Conservation (phyloP, 768 basidiomycete species). For the Termitomyces heimii region DNA sequence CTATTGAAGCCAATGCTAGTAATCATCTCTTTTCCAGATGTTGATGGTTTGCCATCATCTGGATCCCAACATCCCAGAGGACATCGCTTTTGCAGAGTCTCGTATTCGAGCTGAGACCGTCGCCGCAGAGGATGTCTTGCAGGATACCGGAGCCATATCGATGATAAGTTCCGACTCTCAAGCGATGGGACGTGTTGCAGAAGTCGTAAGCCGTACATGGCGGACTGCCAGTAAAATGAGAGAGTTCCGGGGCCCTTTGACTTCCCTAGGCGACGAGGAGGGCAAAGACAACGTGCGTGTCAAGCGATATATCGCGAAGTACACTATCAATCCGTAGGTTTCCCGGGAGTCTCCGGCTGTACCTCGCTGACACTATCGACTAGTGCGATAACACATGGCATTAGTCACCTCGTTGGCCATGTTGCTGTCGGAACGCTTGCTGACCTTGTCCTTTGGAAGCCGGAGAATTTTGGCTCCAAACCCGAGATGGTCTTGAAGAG, state of each 20-base stretch:
- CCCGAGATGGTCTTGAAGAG: conserved; percentile 95
- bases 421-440: conserved; percentile 79
- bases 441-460: conserved; percentile 94
- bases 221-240: conserved; percentile 95
- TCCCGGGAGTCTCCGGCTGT: background rate
- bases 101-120: conserved; percentile 96
- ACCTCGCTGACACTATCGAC: background rate
- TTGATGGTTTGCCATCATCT: conserved; percentile 99
- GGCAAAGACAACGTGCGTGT: conserved; percentile 83
- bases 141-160: conserved; percentile 89
- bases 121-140: conserved; percentile 94
- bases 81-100: conserved; percentile 93
- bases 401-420: conserved; percentile 82
- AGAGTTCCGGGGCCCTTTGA: conserved; percentile 69
- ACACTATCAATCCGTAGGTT: conserved; percentile 94
- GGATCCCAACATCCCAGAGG: conserved; percentile 86
- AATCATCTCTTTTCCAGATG: conserved; percentile 56
- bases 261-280: conserved; percentile 59
- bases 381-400: conserved; percentile 92
- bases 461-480: conserved; percentile 86
- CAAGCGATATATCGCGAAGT: conserved; percentile 93
- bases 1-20: background rate
- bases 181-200: conserved; percentile 97
- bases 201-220: conserved; percentile 92
- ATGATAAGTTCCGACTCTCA: conserved; percentile 97